These are phyloP conservation scores for Limonium bicolor DNA, from an alignment of 148 eudicot species.

Conservation along the genomic window DNA sequence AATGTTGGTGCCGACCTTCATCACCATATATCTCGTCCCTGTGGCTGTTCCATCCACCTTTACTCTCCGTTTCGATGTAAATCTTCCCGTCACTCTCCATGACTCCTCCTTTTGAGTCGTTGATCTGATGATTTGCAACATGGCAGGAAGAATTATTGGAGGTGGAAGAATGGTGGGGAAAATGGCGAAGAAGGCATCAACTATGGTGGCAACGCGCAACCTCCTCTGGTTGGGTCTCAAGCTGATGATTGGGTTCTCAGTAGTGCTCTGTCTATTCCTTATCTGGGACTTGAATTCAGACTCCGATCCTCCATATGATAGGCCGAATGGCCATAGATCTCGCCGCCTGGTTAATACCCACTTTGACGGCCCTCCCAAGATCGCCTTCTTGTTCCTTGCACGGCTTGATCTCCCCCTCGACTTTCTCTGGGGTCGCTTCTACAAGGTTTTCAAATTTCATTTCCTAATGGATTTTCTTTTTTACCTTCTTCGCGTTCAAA, in stretches of 20 bases:
- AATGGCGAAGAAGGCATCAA: conserved; percentile 9
- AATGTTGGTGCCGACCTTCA: no score
- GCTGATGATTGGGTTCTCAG: conserved; percentile 14
- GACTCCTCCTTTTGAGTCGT: no score
- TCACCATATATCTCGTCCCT: no score
- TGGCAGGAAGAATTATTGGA: no score
- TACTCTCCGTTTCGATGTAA: no score
- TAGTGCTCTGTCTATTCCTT: conserved; percentile 22
- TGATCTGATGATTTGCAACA: no score
- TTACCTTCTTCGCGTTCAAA: not conserved
- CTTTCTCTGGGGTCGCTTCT: conserved; percentile 77
- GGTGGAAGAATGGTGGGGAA: no score
- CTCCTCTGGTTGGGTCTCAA: conserved; percentile 17
- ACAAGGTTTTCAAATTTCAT: no score
- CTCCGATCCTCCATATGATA: conserved; percentile 5
- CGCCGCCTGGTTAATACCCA: conserved; percentile 9
- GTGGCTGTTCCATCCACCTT: no score
- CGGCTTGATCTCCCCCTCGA: conserved; percentile 70
- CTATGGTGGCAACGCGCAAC: no score
- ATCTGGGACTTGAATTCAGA: conserved; percentile 20
- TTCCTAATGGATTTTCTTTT: not conserved
- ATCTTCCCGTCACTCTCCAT: no score
- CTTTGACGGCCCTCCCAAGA: conserved; percentile 37
- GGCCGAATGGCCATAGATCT: conserved; percentile 11
- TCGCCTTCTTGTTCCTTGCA: conserved; percentile 70